Evolutionary conservation across 2,329 filamentous ascomycete genomes (phyloP).

Genomic region (Colletotrichum filicis): DNA sequence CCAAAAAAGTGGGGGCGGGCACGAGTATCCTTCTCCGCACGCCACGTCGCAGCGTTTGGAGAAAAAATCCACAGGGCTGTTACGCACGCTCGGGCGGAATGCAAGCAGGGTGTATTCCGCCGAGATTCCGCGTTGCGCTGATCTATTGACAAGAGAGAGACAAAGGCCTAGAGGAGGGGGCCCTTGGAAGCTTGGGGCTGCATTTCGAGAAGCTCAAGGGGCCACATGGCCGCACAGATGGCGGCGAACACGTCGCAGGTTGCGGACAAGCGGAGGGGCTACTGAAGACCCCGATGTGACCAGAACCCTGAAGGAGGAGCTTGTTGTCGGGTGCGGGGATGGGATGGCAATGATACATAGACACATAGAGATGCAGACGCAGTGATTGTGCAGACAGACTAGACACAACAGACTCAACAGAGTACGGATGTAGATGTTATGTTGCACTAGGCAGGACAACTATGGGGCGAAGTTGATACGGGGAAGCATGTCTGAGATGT

Average conservation of each 20-base stretch:
- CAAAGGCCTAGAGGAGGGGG: too few relatives aligned
- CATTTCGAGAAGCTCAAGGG: not conserved
- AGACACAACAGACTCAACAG: not conserved
- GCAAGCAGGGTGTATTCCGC: not conserved
- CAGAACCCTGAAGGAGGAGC: not conserved
- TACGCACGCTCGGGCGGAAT: not conserved
- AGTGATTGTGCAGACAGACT: not conserved
- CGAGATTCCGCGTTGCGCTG: not conserved
- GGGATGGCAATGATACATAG: not conserved
- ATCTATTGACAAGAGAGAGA: not conserved
- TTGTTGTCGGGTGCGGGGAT: conserved; percentile 14
- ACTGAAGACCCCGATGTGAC: not conserved
- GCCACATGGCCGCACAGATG: conserved; percentile 5
- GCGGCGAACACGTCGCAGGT: not conserved
- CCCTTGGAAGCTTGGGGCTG: not conserved
- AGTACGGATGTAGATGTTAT: not conserved
- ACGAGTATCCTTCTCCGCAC: not conserved
- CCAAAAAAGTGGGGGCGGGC: too few relatives aligned
- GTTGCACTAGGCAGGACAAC: not conserved
- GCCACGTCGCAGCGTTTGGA: not conserved
- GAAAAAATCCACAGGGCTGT: not conserved
- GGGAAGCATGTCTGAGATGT: not conserved
- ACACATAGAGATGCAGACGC: not conserved
- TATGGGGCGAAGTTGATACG: not conserved
- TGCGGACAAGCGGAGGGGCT: not conserved